Conservation (phyloP, 352 stramenopile genomes). For the Thalassiosira livingstoniorum region DNA sequence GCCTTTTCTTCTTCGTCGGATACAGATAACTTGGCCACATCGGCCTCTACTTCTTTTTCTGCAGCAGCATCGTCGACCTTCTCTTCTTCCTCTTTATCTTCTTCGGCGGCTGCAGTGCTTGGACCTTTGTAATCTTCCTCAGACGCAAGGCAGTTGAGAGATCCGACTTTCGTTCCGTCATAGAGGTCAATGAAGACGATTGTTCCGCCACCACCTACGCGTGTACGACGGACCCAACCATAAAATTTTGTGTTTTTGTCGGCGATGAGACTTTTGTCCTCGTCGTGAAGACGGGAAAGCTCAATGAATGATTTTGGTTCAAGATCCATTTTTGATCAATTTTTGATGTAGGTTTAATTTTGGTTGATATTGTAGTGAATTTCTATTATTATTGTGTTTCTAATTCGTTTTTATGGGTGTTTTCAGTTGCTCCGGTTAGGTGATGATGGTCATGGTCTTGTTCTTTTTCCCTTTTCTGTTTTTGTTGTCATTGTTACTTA, state of each 20-base stretch:
- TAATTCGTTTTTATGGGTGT: too few species aligned
- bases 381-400: too few species aligned
- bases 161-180: conserved; percentile 64
- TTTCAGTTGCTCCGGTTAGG: too few species aligned
- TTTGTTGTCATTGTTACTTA: too few species aligned
- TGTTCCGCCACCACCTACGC: conserved; percentile 59
- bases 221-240: conserved; percentile 65
- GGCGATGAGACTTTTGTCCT: conserved; percentile 32
- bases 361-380: too few species aligned
- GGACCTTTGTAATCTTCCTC: conserved; percentile 34
- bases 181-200: conserved; percentile 73
- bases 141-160: conserved; percentile 54
- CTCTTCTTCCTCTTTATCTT: too few species aligned
- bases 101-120: background rate
- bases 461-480: too few species aligned
- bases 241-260: conserved; percentile 53
- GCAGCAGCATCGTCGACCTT: background rate
- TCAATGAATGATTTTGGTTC: conserved; percentile 48
- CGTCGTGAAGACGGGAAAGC: conserved; percentile 42
- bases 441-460: too few species aligned
- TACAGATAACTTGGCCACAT: too few species aligned
- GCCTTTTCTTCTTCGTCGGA: conserved; percentile 8
- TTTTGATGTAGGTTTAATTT: too few species aligned
- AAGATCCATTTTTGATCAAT: too few species aligned
- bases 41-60: too few species aligned